Evolutionary conservation across 2,329 filamentous ascomycete genomes (phyloP), one percentile per base, ranked within the genome.

Genomic region (Penicillium sp.): DNA sequence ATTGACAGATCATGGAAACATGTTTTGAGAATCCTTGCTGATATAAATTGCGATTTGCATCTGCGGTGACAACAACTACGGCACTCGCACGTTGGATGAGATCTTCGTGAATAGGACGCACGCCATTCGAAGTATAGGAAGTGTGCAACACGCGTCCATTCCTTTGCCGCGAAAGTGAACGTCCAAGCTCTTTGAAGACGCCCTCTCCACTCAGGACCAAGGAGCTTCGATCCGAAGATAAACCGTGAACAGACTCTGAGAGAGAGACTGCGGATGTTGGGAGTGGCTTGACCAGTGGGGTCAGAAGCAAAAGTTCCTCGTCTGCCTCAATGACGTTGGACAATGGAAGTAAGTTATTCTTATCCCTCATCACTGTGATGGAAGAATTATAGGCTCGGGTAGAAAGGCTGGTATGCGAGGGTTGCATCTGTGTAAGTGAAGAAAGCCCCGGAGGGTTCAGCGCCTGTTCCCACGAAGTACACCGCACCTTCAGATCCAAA

Each of bases 1-100:
- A 67, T 54, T 74, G 76, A 74, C 92, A 97, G 74, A 97, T 93
- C 88, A 96, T 94, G 11, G 92, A 88, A 8, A 97, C 90, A 62
- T 97, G 93, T 70, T 97, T 97, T 2, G 93, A 93, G 69, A 97
- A 97, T 0, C 91, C 91, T 47, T 91, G 86, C 70, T 97, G 93
- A 68, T 97, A 97, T 13, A 96, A 77, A 67, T 97, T 97, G 38
- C 92, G 83, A 68, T 96, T 96, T 0, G 92, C 92, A 74, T 97
- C 93, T 9, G 93, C 93, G 0, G 93, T 97, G 30, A 97, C 83
- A 47, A 97, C 87, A 58, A 97, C 88, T 59, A 97, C 91, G 4
- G 89, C 90, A 47, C 88, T 90, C 10, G 92, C 91, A 63, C 91
- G 82, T 61, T 92, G 89, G 69, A 97, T 95, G 16, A 97, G 79